These are phyloP conservation scores for Afroboletus lepidellus DNA, from an alignment of 1,284 basidiomycete species.

Conservation along the genomic window DNA sequence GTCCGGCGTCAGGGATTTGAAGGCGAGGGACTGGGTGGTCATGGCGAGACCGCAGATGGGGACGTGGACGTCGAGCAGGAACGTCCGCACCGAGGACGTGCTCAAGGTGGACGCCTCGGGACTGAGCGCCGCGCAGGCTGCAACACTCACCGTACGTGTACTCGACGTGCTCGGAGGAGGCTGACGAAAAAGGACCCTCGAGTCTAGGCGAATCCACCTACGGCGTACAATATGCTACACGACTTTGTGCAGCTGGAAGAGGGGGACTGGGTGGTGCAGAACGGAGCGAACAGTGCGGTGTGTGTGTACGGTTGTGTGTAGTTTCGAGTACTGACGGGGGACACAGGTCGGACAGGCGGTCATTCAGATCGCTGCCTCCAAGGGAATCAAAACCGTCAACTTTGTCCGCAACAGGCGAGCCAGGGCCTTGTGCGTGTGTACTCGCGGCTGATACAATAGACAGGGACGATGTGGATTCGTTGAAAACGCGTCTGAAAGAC, in stretches of 20 bases:
- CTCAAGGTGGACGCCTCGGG: constrained; percentile 54
- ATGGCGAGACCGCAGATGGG: constrained; percentile 68
- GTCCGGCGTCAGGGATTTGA: constrained; percentile 46
- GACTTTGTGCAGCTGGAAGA: constrained; percentile 62
- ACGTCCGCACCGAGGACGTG: constrained; percentile 55
- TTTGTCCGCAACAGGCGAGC: constrained; percentile 67
- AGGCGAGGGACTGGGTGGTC: constrained; percentile 71
- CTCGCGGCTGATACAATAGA: not conserved
- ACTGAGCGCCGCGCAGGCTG: constrained; percentile 62
- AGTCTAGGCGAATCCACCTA: constrained; percentile 78
- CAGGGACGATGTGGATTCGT: constrained; percentile 51
- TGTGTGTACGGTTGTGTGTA: constrained; percentile 1
- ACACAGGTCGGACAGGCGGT: constrained; percentile 73
- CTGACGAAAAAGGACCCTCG: not conserved
- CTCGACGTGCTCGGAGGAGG: not conserved
- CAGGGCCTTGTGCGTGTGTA: not conserved
- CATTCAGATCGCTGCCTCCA: constrained; percentile 73
- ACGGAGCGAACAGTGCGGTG: constrained; percentile 83
- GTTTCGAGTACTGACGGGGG: constrained; percentile 2
- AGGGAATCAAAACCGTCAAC: constrained; percentile 72
- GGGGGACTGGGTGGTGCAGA: constrained; percentile 80
- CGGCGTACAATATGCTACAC: constrained; percentile 78
- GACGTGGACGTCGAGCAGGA: constrained; percentile 72
- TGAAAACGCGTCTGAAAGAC: constrained; percentile 50
- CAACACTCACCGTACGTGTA: constrained; percentile 62